phyloP scores from a whole-genome alignment of 345 rosid genomes.

The Eucalyptus decipiens region DNA sequence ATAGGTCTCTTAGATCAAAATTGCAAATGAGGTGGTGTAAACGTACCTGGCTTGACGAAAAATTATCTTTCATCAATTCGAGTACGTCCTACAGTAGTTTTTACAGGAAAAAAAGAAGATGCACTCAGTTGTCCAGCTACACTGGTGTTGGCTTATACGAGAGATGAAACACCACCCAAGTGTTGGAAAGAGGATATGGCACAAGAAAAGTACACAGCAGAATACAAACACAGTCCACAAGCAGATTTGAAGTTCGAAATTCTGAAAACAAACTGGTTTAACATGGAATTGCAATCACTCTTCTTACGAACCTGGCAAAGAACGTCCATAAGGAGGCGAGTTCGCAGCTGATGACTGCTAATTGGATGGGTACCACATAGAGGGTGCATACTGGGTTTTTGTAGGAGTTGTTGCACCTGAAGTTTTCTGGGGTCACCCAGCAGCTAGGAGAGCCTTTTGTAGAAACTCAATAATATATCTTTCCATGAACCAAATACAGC shows the following conservation, averaged over 20 bases:
- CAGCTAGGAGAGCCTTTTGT: slow-evolving; percentile 47
- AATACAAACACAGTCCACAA: not conserved
- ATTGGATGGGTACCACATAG: slow-evolving; percentile 81
- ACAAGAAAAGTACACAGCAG: not conserved
- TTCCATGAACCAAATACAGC: too few relatives aligned
- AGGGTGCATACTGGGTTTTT: slow-evolving; percentile 33
- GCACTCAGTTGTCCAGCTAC: not conserved
- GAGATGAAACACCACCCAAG: not conserved
- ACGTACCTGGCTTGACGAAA: slow-evolving; percentile 85
- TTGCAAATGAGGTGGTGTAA: not conserved
- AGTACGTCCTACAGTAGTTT: slow-evolving; percentile 24
- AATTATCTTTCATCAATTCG: slow-evolving; percentile 86
- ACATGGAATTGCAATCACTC: not conserved
- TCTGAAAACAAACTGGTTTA: not conserved
- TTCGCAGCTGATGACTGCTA: slow-evolving; percentile 83
- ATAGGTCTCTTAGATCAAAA: not conserved
- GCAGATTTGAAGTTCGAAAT: not conserved
- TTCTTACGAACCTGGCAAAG: slow-evolving; percentile 49
- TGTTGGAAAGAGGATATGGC: not conserved
- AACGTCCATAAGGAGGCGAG: slow-evolving; percentile 74
- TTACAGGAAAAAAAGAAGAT: not conserved
- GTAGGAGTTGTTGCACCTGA: slow-evolving; percentile 66
- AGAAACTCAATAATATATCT: not conserved
- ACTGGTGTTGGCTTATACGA: not conserved
- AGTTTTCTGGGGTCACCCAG: slow-evolving; percentile 48